Conservation (phyloP, 495 filamentous ascomycete genomes). For the Evernia prunastri region DNA sequence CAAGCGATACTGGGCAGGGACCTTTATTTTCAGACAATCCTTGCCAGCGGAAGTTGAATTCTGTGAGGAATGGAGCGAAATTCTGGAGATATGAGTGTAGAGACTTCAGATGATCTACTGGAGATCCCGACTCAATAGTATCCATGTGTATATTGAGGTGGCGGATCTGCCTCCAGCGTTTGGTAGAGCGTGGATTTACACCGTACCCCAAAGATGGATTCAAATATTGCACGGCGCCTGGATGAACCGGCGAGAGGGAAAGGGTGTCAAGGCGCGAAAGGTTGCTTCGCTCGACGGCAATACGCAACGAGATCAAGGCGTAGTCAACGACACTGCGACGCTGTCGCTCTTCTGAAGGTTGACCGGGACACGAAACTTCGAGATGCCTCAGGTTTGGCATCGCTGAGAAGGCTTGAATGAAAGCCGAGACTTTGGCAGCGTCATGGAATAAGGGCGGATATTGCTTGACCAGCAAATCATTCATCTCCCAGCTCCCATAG, state of each 20-base stretch:
- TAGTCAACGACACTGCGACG: slow-evolving; percentile 73
- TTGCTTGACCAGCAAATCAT: slow-evolving; percentile 67
- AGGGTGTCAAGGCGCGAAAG: slow-evolving; percentile 54
- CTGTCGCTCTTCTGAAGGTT: slow-evolving; percentile 58
- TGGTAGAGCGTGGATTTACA: slow-evolving; percentile 52
- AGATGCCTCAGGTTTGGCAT: slow-evolving; percentile 61
- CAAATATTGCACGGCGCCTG: slow-evolving; percentile 63
- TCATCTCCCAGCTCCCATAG: slow-evolving; percentile 58
- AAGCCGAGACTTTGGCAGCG: slow-evolving; percentile 73
- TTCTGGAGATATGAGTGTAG: slow-evolving; percentile 64
- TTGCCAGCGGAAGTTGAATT: slow-evolving; percentile 64
- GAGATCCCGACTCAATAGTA: slow-evolving; percentile 50
- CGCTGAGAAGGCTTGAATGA: slow-evolving; percentile 60
- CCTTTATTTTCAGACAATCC: slow-evolving; percentile 47
- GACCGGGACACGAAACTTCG: slow-evolving; percentile 63
- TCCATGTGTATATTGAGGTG: slow-evolving; percentile 64
- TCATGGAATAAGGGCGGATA: slow-evolving; percentile 79
- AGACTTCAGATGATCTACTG: slow-evolving; percentile 66
- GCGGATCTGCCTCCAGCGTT: slow-evolving; percentile 65
- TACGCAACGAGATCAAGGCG: slow-evolving; percentile 70
- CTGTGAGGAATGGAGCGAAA: slow-evolving; percentile 55
- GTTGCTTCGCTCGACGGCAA: slow-evolving; percentile 62
- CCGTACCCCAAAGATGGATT: slow-evolving; percentile 60
- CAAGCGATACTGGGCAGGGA: slow-evolving; percentile 59
- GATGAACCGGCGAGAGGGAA: slow-evolving; percentile 60